Conservation (phyloP, 495 filamentous ascomycete genomes). For the Talaromyces stipitatus region DNA sequence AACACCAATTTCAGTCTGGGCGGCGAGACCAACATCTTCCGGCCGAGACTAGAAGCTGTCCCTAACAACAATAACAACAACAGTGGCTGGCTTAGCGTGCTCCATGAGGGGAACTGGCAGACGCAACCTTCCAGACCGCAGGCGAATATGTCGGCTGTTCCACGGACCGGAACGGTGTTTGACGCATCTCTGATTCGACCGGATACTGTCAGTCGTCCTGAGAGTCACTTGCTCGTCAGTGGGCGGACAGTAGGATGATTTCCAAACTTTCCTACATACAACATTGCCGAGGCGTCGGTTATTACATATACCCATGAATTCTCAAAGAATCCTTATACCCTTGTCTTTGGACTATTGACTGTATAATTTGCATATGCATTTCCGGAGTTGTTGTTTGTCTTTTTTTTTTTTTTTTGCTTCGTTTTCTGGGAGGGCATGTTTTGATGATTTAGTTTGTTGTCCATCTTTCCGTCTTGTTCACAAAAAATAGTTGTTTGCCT, state of each 20-base stretch:
- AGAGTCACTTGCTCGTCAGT: constrained; percentile 44
- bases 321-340: constrained; percentile 2
- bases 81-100: constrained; percentile 76
- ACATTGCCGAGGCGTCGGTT: background rate
- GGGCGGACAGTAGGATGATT: constrained; percentile 41
- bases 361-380: constrained; percentile 4
- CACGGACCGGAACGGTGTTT: constrained; percentile 26
- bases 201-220: constrained; percentile 27
- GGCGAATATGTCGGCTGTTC: constrained; percentile 12
- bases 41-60: constrained; percentile 75
- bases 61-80: constrained; percentile 38
- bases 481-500: background rate
- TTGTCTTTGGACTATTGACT: background rate
- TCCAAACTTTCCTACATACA: constrained; percentile 3
- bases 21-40: constrained; percentile 60
- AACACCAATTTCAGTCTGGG: constrained; percentile 1
- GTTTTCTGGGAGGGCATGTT: constrained; percentile 1
- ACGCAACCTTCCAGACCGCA: constrained; percentile 15
- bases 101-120: constrained; percentile 68
- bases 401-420: background rate
- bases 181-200: constrained; percentile 30
- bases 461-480: background rate
- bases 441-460: constrained; percentile 1
- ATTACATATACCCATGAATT: background rate
- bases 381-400: background rate